Base-by-base conservation (phyloP, 495 filamentous ascomycete genomes). In the Penicillium odoratum region DNA sequence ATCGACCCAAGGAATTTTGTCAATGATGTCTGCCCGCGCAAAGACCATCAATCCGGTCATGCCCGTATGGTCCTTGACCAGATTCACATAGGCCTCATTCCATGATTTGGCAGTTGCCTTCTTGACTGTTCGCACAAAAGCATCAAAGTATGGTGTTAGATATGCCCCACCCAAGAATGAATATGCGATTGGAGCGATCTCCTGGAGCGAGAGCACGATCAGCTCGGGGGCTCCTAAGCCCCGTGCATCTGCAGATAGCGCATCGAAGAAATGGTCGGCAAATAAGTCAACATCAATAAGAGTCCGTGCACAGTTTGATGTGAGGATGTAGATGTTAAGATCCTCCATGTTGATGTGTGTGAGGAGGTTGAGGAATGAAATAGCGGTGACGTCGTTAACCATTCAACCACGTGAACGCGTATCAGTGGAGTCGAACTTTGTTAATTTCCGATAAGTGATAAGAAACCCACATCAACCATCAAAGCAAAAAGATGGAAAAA, bases 21-120 rank as follows among this genome's bases (percentile, higher is more conserved):
- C 62, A 0, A 78, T 74, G 15, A 88, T 72, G 31, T 86, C 83
- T 31, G 82, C 77, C 46, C 75, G 74, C 21, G 76, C 81, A 66
- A 96, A 97, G 16, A 96, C 79, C 81, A 97, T 84, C 44, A 97
- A 81, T 30, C 81, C 91, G 1, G 92, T 97, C 87, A 96, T 89
- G 55, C 94, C 94, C 29, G 91, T 81, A 72, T 93, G 89, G 53
- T 85, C 82, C 40, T 81, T 74, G 50, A 82, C 70, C 11, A 88
- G 51, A 40, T 78, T 78, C 53, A 75, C 74, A 58, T 87, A 87
- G 29, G 69, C 64, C 3, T 66, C 55, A 36, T 68, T 67, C 69
- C 72, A 78, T 51, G 61, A 68, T 36, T 67, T 59, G 5, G 65
- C 54, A 7, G 87, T 85, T 0, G 91, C 92, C 45, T 83, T 73